Base-by-base conservation (phyloP, 768 basidiomycete species). In the Pleurotus djamor region DNA sequence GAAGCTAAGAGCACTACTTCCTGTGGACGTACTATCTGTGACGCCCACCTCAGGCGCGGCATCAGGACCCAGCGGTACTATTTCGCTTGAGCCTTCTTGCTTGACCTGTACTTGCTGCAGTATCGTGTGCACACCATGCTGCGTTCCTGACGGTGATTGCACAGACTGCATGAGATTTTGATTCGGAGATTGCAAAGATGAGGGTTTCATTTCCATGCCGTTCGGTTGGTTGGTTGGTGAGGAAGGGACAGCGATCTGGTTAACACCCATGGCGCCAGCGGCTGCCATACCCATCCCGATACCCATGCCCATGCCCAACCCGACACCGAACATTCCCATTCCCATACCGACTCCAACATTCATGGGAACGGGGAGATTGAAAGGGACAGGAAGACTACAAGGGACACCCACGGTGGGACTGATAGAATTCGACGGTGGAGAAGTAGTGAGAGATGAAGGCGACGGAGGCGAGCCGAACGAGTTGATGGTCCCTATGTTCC, bases 271-370 rank as follows among this genome's bases (percentile, higher is more conserved):
- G 17, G 45, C 45, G 17, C 45, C 16, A 47, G 17, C 45, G 16
- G 41, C 54, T 28, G 36, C 54, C 21, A 56, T 38, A 43, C 36
- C 54, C 54, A 56, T 56, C 54, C 54, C 54, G 33, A 56, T 56
- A 14, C 54, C 54, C 36, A 56, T 44, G 14, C 54, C 54, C 5
- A 56, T 41, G 14, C 54, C 54, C 54, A 56, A 56, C 7, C 54
- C 54, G 38, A 56, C 33, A 6, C 54, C 54, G 33, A 56, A 56
- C 54, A 56, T 56, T 12, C 54, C 54, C 54, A 56, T 56, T 3
- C 51, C 51, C 32, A 52, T 36, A 5, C 54, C 54, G n/a, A 56
- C 36, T n/a, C 54, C 54, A 36, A 56, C 21, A 32, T 44, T 44
- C n/a, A 56, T 36, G 33, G 54, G 54, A 9, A 43, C 41, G 28